These are phyloP conservation scores for Pichia sp. DNA, from an alignment of 1,139 yeast genomes.

Conservation along the genomic window DNA sequence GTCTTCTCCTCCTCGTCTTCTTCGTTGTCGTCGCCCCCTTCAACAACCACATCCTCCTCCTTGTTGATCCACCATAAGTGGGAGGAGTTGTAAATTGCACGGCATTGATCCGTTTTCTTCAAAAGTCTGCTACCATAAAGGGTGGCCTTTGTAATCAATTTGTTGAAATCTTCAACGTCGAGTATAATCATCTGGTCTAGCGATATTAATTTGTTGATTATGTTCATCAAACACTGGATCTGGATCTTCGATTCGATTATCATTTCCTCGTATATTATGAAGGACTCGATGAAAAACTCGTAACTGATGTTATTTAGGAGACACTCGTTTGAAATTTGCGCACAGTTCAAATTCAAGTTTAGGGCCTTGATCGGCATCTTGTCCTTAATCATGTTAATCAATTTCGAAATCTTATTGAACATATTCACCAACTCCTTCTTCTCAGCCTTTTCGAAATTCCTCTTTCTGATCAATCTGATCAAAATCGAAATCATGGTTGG, in stretches of 20 bases:
- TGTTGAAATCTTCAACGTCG: constrained; percentile 63
- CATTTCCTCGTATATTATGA: constrained; percentile 81
- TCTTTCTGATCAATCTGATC: constrained; percentile 55
- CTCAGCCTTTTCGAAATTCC: constrained; percentile 32
- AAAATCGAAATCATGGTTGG: constrained; percentile 68
- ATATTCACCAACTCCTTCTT: constrained; percentile 40
- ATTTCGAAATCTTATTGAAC: constrained; percentile 70
- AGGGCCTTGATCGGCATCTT: constrained; percentile 33
- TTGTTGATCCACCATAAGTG: constrained; percentile 95
- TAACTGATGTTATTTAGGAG: constrained; percentile 62
- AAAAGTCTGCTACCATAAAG: constrained; percentile 82
- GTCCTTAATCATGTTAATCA: constrained; percentile 55
- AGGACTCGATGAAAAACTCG: constrained; percentile 86
- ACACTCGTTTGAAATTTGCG: constrained; percentile 73
- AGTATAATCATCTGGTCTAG: constrained; percentile 47
- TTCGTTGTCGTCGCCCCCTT: background rate
- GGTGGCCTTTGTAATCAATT: constrained; percentile 78
- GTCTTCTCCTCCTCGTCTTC: constrained; percentile 9
- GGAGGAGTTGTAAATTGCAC: constrained; percentile 82
- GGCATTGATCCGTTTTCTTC: constrained; percentile 91
- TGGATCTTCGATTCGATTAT: constrained; percentile 60
- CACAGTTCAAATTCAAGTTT: constrained; percentile 50
- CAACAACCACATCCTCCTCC: constrained; percentile 21
- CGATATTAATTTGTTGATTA: constrained; percentile 58
- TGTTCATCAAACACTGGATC: constrained; percentile 42